These are phyloP conservation scores for Microstegium vimineum DNA, from an alignment of 176 grass and related monocot species.

Conservation along the genomic window DNA sequence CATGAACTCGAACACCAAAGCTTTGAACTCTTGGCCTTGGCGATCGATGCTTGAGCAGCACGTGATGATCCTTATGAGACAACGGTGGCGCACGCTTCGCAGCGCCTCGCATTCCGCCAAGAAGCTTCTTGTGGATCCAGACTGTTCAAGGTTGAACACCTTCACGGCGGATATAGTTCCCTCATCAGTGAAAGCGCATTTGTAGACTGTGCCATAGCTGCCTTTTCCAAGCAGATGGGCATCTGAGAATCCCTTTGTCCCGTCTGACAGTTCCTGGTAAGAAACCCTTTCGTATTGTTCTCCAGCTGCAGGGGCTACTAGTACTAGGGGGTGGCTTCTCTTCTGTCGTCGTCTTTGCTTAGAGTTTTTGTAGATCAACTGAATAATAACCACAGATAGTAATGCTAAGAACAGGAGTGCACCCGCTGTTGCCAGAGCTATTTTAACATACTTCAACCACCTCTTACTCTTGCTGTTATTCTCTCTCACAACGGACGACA, in stretches of 20 bases:
- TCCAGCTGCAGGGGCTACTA: neutral
- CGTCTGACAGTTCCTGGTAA: neutral
- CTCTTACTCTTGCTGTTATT: neutral
- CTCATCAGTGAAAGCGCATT: neutral
- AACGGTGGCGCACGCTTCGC: constrained; percentile 13
- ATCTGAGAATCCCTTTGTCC: neutral
- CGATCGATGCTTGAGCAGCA: constrained; percentile 12
- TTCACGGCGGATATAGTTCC: constrained; percentile 6
- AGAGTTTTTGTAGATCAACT: neutral
- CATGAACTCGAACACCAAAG: constrained; percentile 10
- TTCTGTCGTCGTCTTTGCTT: neutral
- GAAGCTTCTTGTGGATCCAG: constrained; percentile 15
- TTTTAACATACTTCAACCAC: neutral
- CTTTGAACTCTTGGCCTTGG: constrained; percentile 24
- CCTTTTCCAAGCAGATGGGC: neutral
- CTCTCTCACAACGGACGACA: neutral
- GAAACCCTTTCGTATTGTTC: neutral
- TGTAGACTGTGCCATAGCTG: neutral
- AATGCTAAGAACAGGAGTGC: neutral
- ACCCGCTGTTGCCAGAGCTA: neutral
- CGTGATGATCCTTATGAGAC: constrained; percentile 23
- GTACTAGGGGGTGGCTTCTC: neutral
- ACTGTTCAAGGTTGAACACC: constrained; percentile 7
- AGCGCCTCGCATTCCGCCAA: constrained; percentile 16
- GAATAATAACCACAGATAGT: neutral